Base-by-base conservation (phyloP, 106 monocot species). In the Narthecium ossifragum region DNA sequence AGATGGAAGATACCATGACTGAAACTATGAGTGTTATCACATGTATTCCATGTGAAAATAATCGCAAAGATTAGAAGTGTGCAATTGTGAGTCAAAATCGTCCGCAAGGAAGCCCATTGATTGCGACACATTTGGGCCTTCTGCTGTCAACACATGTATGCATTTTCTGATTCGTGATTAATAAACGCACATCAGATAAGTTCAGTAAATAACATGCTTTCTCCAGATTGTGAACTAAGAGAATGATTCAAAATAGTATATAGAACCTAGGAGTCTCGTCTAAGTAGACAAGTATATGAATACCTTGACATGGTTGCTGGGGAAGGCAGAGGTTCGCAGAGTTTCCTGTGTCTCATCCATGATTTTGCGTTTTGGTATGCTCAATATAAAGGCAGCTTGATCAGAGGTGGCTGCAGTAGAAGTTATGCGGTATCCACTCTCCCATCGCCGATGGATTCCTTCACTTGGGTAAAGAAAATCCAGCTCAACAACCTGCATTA, bases 381-480 rank as follows among this genome's bases (percentile, higher is more conserved):
- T 94, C 70, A 94, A 70, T 45, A 94, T 85, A 36, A 94, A 80
- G 55, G 89, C 94, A 55, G 86, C 86, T 58, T 94, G 94, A 72
- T 94, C 94, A 56, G 77, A n/a, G 13, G 94, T 94, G 22, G 94
- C 94, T 67, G 94, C 94, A 66, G 80, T 78, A 23, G 89, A 70
- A 37, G 94, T 94, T 61, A 94, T 94, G 51, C 94, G 80, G 71
- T 86, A 94, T 29, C 94, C 94, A 71, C 36, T 83, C 67, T 90
- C 89, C 94, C 94, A 90, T 62, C 94, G 60, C 40, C 82, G 67
- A 71, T 94, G 94, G 43, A 94, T 83, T 32, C 94, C 94, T 75
- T 94, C 94, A 59, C 94, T 94, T 62, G 94, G 94, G 31, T 94
- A 94, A 58, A 94, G 80, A 68, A 94, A 94, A 78, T 94, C 94